These are phyloP conservation scores for Handroanthus guayacan DNA, from an alignment of 257 asterid species.

Conservation along the genomic window DNA sequence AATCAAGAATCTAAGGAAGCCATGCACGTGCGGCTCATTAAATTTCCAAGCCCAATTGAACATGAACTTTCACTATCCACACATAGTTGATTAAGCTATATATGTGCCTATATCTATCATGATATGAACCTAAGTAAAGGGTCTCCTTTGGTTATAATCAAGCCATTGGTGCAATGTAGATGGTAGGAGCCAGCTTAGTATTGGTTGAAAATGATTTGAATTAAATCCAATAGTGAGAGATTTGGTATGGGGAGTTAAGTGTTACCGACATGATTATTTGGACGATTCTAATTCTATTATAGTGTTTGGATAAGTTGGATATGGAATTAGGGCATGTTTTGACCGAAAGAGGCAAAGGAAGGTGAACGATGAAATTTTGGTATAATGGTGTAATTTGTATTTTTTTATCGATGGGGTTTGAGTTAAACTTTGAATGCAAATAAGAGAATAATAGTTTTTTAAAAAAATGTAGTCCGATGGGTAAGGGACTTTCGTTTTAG, in stretches of 20 bases:
- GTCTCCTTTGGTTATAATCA: background rate
- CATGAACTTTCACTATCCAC: constrained; percentile 41
- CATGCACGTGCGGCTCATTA: constrained; percentile 63
- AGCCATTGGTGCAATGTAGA: too few relatives aligned
- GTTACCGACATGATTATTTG: background rate
- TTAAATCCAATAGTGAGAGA: background rate
- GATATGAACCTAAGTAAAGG: background rate
- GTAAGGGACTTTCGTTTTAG: too few relatives aligned
- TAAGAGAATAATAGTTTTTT: too few relatives aligned
- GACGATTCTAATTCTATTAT: background rate
- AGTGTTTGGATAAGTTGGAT: background rate
- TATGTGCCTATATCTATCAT: background rate
- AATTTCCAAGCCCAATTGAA: constrained; percentile 30
- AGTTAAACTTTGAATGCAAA: too few relatives aligned
- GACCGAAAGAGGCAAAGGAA: too few relatives aligned
- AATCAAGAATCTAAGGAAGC: constrained; percentile 33
- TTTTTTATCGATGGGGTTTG: too few relatives aligned
- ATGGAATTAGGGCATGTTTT: background rate
- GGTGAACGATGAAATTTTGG: too few relatives aligned
- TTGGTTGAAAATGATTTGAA: background rate
- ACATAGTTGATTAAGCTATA: constrained; percentile 34
- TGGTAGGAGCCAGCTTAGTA: background rate
- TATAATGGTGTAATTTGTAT: too few relatives aligned
- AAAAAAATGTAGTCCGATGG: too few relatives aligned
- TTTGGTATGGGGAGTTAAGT: background rate